Evolutionary conservation across 345 rosid species (phyloP).

Genomic region (Moringa oleifera): DNA sequence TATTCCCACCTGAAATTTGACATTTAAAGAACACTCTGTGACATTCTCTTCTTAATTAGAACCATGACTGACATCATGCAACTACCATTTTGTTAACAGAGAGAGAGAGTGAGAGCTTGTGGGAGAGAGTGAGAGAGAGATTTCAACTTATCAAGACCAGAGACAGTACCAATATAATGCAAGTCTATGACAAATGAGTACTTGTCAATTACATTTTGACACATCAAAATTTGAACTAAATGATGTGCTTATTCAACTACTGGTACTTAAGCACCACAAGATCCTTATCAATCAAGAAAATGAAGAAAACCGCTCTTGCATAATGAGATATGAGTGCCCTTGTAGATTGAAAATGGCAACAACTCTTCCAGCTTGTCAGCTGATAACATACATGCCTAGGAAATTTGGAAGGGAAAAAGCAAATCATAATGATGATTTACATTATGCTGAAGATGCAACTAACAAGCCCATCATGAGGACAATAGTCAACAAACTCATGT

Average conservation of each 20-base stretch:
- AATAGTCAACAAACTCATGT: too few relatives aligned
- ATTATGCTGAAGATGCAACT: too few relatives aligned
- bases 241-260: constrained; percentile 1
- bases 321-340: background rate
- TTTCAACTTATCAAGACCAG: too few relatives aligned
- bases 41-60: background rate
- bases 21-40: background rate
- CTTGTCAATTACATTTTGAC: background rate
- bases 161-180: background rate
- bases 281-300: background rate
- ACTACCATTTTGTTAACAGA: background rate
- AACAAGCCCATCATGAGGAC: too few relatives aligned
- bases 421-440: too few relatives aligned
- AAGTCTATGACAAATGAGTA: background rate
- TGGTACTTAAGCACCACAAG: background rate
- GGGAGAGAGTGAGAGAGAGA: too few relatives aligned
- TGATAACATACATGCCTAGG: too few relatives aligned
- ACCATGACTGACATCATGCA: background rate
- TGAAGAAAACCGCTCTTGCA: background rate
- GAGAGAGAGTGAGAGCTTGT: too few relatives aligned
- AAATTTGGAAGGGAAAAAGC: too few relatives aligned
- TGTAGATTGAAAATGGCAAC: too few relatives aligned
- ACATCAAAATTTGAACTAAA: background rate
- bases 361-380: too few relatives aligned
- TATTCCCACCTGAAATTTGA: constrained; percentile 57